phyloP scores from a whole-genome alignment of 2,329 filamentous ascomycete species.

The Fusarium mexicanum region DNA sequence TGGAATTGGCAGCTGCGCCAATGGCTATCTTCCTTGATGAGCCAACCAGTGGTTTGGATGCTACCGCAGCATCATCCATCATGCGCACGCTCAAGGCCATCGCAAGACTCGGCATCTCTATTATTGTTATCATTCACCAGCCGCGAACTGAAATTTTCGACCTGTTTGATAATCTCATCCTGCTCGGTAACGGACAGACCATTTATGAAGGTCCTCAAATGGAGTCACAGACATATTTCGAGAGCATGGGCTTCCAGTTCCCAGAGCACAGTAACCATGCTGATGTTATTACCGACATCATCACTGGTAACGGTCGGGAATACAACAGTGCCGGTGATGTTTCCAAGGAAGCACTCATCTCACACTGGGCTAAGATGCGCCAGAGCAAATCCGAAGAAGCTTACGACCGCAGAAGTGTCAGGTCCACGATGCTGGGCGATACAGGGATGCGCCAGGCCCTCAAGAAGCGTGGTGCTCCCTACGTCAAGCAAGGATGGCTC shows the following conservation, averaged over 20 bases:
- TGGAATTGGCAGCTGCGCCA: conserved; percentile 66
- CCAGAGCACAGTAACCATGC: conserved; percentile 61
- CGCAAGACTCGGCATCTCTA: conserved; percentile 63
- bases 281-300: conserved; percentile 69
- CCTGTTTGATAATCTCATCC: conserved; percentile 64
- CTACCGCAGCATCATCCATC: conserved; percentile 64
- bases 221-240: conserved; percentile 60
- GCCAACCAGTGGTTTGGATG: conserved; percentile 64
- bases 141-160: conserved; percentile 68
- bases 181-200: conserved; percentile 63
- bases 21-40: conserved; percentile 66
- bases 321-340: conserved; percentile 60
- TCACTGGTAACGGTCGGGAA: conserved; percentile 63
- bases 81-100: conserved; percentile 65
- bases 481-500: conserved; percentile 60
- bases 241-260: conserved; percentile 62
- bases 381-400: conserved; percentile 22
- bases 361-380: conserved; percentile 55
- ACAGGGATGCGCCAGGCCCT: conserved; percentile 56
- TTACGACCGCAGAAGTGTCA: conserved; percentile 29
- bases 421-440: conserved; percentile 40
- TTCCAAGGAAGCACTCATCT: conserved; percentile 59
- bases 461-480: conserved; percentile 60
- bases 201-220: conserved; percentile 62
- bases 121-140: conserved; percentile 69